Evolutionary conservation across 352 stramenopile genomes (phyloP), one percentile per base, ranked within the genome.

Genomic region (Globisporangium irregulare): DNA sequence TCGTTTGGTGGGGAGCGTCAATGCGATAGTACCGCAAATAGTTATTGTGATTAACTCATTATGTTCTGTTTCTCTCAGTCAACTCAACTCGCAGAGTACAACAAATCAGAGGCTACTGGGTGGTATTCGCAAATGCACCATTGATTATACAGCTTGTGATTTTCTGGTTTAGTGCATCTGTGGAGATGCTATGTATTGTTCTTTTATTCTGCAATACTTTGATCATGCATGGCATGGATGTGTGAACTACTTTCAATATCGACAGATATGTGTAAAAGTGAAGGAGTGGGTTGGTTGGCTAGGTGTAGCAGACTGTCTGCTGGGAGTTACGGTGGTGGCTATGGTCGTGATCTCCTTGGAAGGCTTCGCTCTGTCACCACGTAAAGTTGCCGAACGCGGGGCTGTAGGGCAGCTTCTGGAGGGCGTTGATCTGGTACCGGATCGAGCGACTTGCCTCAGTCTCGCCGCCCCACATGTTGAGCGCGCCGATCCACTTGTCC

Each of bases 351-450:
- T 6, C 43, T 51, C 43, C 15, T 34, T 24, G 24, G 5, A 15
- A 5, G 4, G 7, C 22, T 32, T 56, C 51, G 15, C 10, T 34
- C 20, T 43, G 36, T 51, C 43, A 67, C 62, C 62, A 68, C 25
- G 14, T 54, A 41, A 68, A 62, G 34, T 29, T 41, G 25, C 15
- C 27, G 38, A 68, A 68, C 1, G 34, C 41, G 48, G 51, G 62
- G 25, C 36, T 55, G 15, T 36, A 14, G 8, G 22, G 29, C 29
- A 62, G 62, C 24, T 29, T 46, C 20, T 22, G 29, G 7, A 70
- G 46, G 56, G 56, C 27, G 24, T 66, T 66, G 64, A 70, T 57
- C 56, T 70, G 64, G 41, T 59, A 57, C 22, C 56, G 55, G n/a
- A 66, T 70, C 29, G 55, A 56, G 22, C 58, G 56, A 24, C 56